These are phyloP conservation scores for Kodamaea nitidulidarum DNA, from an alignment of 805 yeast species.

Conservation along the genomic window DNA sequence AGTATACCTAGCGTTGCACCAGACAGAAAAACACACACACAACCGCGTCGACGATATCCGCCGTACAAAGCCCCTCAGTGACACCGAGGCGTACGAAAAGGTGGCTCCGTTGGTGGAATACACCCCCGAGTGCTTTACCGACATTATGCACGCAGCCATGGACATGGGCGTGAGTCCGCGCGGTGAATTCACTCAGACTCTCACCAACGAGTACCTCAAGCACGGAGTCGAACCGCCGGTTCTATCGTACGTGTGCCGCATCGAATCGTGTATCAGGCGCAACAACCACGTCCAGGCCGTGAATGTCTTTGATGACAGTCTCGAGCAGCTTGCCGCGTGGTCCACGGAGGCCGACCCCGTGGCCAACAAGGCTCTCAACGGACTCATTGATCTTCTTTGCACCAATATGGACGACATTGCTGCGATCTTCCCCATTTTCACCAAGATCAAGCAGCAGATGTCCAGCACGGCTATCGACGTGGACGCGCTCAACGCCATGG, in stretches of 20 bases:
- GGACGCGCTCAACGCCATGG: conserved; percentile 26
- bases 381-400: conserved; percentile 38
- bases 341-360: conserved; percentile 25
- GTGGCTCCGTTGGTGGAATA: neutral
- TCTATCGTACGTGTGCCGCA: conserved; percentile 23
- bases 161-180: conserved; percentile 10
- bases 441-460: conserved; percentile 36
- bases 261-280: conserved; percentile 24
- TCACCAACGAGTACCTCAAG: conserved; percentile 14
- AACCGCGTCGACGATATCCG: too few relatives aligned
- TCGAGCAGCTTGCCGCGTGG: conserved; percentile 23
- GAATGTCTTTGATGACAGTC: conserved; percentile 30
- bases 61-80: too few relatives aligned
- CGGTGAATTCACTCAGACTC: conserved; percentile 16
- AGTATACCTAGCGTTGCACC: conserved; percentile 12
- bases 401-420: conserved; percentile 23
- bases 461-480: conserved; percentile 22
- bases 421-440: conserved; percentile 30
- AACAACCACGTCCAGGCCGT: conserved; percentile 21
- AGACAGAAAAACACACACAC: too few relatives aligned
- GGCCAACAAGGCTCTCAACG: conserved; percentile 41
- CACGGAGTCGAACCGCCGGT: conserved; percentile 15
- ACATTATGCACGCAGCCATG: conserved; percentile 18
- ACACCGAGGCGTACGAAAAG: neutral
- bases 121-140: conserved; percentile 7